Conservation (phyloP, 1,284 basidiomycete genomes). For the Marasmius sp. region DNA sequence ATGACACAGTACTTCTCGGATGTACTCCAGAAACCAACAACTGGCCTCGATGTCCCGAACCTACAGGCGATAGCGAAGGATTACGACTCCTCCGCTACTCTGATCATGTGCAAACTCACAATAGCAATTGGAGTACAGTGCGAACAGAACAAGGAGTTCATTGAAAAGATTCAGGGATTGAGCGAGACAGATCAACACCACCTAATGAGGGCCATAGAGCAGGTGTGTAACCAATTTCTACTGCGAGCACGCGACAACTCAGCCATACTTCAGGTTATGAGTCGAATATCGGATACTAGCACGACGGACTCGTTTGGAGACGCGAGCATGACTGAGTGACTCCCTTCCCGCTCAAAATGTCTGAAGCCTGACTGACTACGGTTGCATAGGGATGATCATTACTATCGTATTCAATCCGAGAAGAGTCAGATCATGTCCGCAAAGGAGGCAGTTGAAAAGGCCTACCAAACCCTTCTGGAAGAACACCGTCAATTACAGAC, state of each 20-base stretch:
- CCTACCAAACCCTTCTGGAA: constrained; percentile 73
- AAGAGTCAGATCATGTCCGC: constrained; percentile 71
- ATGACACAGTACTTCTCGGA: constrained; percentile 87
- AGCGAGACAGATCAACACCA: constrained; percentile 79
- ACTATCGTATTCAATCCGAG: constrained; percentile 81
- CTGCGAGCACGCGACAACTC: neutral
- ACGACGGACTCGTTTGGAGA: constrained; percentile 46
- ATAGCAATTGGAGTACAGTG: constrained; percentile 94
- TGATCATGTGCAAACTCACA: constrained; percentile 80
- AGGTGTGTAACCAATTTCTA: constrained; percentile 44
- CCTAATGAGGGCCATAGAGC: constrained; percentile 85
- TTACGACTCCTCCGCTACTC: constrained; percentile 60
- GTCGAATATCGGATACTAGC: constrained; percentile 52
- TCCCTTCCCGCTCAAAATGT: constrained; percentile 13
- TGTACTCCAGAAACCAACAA: constrained; percentile 73
- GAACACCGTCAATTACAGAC: constrained; percentile 76
- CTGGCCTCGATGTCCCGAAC: constrained; percentile 75
- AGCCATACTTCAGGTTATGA: constrained; percentile 60
- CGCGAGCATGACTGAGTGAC: constrained; percentile 75
- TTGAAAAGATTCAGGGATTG: constrained; percentile 80
- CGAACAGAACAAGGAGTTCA: constrained; percentile 80
- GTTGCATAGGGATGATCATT: constrained; percentile 72
- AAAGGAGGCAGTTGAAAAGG: constrained; percentile 80
- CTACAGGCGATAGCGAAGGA: constrained; percentile 82
- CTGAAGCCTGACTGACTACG: constrained; percentile 5